Base-by-base conservation (phyloP, 2,329 filamentous ascomycete genomes). In the Orbilia blumenaviensis region DNA sequence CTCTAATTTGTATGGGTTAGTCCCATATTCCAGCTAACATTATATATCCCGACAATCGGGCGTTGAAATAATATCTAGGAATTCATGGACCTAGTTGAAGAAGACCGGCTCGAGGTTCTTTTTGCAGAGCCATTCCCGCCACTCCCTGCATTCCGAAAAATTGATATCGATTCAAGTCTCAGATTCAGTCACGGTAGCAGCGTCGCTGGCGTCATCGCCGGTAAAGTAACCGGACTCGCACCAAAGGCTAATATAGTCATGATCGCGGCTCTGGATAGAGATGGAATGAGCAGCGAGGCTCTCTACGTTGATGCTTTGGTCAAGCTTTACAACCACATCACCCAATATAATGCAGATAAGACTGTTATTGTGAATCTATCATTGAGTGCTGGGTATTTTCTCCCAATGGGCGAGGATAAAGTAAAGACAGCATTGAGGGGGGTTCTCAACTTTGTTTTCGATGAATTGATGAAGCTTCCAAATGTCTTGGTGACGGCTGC, bases 151-250 rank as follows among this genome's bases (percentile, higher is more conserved):
- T 32, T 34, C 32, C 5, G 9, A 18, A 36, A 64, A n/a, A 38
- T 36, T 32, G 71, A 75, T 38, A 6, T 68, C 8, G 71, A 75
- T 16, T 16, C 27, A 1, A 68, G 38, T 8, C 38, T 63, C 16
- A 63, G 71, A 27, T 75, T 75, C 32, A 68, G 71, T 23, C 71
- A 75, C 32, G 71, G 71, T 6, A 75, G 50, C 32, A 46, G 32
- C 23, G 63, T 75, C 1, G 58, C 50, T 23, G 71, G 71, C n/a
- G 23, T 75, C 12, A 41, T 75, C 12, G 9, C 68, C 21, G 71
- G 71, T 12, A 34, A 68, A 32, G 5, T 48, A 1, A 68, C 71
- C 18, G 71, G 71, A 7, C 44, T 75, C 16, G 63, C 71, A 21
- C 29, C 44, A 42, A 32, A 52, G 2, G 56, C 71, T 0, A 27